phyloP scores from a whole-genome alignment of 83 land plant genomes.

The Thuja plicata region DNA sequence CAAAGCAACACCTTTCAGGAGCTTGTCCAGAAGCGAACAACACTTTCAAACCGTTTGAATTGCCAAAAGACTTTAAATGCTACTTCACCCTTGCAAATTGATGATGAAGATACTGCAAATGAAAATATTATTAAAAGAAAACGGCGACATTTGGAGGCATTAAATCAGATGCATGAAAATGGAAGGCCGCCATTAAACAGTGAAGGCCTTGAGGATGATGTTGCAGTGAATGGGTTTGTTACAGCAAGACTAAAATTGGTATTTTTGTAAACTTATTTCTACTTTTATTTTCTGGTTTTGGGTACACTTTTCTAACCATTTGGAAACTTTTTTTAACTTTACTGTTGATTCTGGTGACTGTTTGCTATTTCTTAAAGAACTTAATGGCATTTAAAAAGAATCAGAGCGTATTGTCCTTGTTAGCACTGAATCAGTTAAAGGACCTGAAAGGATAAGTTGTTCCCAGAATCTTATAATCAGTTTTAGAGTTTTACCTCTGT shows the following conservation, averaged over 20 bases:
- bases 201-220: slow-evolving; percentile 38
- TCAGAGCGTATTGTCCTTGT: neutral
- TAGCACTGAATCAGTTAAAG: neutral
- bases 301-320: neutral
- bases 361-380: neutral
- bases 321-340: neutral
- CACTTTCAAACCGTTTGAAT: slow-evolving; percentile 4
- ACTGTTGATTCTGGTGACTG: neutral
- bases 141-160: slow-evolving; percentile 37
- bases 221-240: slow-evolving; percentile 59
- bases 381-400: neutral
- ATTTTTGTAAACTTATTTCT: neutral
- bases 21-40: slow-evolving; percentile 24
- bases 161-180: slow-evolving; percentile 29
- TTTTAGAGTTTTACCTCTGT: neutral
- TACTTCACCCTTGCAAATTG: slow-evolving; percentile 18
- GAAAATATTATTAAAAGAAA: slow-evolving; percentile 25
- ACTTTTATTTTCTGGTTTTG: neutral
- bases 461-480: neutral
- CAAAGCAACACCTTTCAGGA: slow-evolving; percentile 26
- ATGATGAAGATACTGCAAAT: slow-evolving; percentile 33
- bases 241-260: slow-evolving; percentile 92
- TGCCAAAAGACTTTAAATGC: neutral
- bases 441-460: neutral
- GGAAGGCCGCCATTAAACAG: slow-evolving; percentile 29